phyloP scores from a whole-genome alignment of 2,329 filamentous ascomycete genomes.

The Penicillium sp. region DNA sequence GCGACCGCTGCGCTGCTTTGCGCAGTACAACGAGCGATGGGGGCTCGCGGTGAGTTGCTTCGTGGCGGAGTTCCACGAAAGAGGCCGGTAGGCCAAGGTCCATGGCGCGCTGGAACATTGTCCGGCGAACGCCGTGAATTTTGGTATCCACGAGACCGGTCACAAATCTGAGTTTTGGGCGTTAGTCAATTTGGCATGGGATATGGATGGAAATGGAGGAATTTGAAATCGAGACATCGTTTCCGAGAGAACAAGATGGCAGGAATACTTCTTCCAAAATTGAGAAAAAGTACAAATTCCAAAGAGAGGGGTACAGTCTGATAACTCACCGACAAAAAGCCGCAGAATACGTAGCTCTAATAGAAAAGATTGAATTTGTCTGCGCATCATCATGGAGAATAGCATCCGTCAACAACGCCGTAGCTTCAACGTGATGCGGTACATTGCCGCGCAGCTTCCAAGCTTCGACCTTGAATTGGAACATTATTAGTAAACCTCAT shows the following conservation, averaged over 20 bases:
- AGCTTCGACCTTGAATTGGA: constrained; percentile 38
- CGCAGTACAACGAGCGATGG: constrained; percentile 73
- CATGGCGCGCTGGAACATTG: constrained; percentile 47
- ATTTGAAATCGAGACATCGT: not conserved
- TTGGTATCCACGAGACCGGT: constrained; percentile 48
- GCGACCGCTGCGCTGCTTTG: constrained; percentile 64
- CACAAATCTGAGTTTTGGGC: constrained; percentile 38
- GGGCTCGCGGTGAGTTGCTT: constrained; percentile 85
- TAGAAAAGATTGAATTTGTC: constrained; percentile 45
- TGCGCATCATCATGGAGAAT: constrained; percentile 45
- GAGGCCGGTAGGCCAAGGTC: constrained; percentile 54
- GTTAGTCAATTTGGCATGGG: constrained; percentile 5
- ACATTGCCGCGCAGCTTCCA: constrained; percentile 48
- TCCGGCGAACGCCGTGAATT: constrained; percentile 41
- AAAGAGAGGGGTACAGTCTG: not conserved
- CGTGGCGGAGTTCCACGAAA: constrained; percentile 86
- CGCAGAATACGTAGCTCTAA: constrained; percentile 46
- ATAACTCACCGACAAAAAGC: constrained; percentile 46
- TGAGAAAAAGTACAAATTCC: not conserved
- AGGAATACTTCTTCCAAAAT: no score
- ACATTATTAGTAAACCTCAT: not conserved
- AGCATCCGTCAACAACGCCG: constrained; percentile 47
- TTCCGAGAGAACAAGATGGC: not conserved
- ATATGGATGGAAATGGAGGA: not conserved
- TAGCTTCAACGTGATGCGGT: constrained; percentile 48